Base-by-base conservation (phyloP, 2,329 filamentous ascomycete species). In the Coniochaeta ligniaria region DNA sequence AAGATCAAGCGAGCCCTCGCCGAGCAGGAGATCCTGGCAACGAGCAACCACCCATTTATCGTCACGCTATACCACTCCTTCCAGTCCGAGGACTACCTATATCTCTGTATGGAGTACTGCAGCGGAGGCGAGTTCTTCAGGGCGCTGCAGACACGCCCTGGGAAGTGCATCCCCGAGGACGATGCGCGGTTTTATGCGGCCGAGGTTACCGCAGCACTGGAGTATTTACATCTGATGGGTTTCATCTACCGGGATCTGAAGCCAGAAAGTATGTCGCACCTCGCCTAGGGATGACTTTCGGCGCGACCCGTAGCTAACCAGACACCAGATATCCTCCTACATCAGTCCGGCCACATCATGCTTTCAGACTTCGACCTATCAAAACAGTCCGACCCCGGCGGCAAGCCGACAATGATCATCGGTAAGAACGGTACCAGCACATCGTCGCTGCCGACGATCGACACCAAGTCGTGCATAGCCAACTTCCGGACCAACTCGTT, bases 91-190 rank as follows among this genome's bases (percentile, higher is more conserved):
- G 95, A 99, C 67, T 93, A 98, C 76, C 83, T 99, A 47, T 99
- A 99, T 72, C 83, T 99, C n/a, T 99, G 95, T 74, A 99, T 99
- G 95, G 95, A 99, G 75, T 99, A 99, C 73, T 99, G 95, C 81
- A 98, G 93, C 69, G 95, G 95, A 66, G 95, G 95, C 63, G 95
- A 99, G 75, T 99, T 99, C 79, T 99, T 99, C 81, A 83, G 95
- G 73, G 95, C 95, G 28, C 80, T 99, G 54, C 95, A 99, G 79
- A 98, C 95, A 6, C 87, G 95, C 33, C 95, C 95, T 11, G 96
- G 96, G 68, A 99, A 98, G 78, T 98, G 92, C 71, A 96, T 99
- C 57, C 89, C 93, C 43, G 95, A 99, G 74, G 95, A 99, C 63
- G 95, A 96, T 69, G 95, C 95, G 50, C 86, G 94, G 58, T 99